These are phyloP conservation scores for Penicillium corylophilum DNA, from an alignment of 2,329 filamentous ascomycete species.

Conservation along the genomic window DNA sequence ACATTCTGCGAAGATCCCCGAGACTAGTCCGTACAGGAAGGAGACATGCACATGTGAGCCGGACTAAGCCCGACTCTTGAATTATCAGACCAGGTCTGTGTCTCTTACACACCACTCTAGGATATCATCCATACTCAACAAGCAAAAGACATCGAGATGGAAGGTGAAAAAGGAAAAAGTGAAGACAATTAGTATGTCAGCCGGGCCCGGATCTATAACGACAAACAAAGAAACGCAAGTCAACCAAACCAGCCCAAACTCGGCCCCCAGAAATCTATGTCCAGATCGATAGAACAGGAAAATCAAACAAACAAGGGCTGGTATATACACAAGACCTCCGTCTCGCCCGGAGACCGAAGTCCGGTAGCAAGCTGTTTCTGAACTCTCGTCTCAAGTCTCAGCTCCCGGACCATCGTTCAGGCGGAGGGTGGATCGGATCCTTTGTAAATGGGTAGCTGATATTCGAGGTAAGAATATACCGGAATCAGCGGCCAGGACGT, in stretches of 20 bases:
- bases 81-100: background rate
- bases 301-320: background rate
- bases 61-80: background rate
- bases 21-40: background rate
- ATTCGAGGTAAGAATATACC: background rate
- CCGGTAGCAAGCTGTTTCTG: background rate
- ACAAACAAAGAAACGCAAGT: background rate
- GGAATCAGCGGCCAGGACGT: background rate
- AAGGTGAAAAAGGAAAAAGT: background rate
- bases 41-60: background rate
- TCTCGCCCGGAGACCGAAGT: background rate
- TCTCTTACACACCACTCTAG: background rate
- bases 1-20: background rate
- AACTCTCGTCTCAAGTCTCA: background rate
- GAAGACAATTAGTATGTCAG: background rate
- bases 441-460: background rate
- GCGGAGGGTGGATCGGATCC: background rate
- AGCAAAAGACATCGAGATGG: background rate
- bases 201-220: background rate
- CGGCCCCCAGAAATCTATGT: slow-evolving; percentile 4
- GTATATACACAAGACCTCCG: slow-evolving; percentile 12
- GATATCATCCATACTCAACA: background rate
- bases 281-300: slow-evolving; percentile 1
- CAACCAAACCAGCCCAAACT: background rate
- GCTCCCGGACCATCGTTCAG: background rate